Evolutionary conservation across 306 rosid genomes (phyloP).

Genomic region (cucumber (Cucumis sativus)): DNA sequence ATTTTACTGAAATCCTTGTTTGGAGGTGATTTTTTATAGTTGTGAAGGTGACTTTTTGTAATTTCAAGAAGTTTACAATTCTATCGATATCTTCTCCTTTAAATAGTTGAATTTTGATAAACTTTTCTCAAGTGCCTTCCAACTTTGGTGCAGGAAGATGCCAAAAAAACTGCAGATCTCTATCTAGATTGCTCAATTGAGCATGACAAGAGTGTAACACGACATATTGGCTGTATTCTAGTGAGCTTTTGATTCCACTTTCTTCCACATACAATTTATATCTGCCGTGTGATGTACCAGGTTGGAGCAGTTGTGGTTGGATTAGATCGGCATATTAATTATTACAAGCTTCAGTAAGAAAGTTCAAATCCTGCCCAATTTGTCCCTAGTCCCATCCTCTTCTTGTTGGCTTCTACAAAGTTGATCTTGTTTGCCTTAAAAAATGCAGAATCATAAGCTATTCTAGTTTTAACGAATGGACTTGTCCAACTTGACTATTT

Average conservation of each 20-base stretch:
- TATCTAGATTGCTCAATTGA: slow-evolving; percentile 45
- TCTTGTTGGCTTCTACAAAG: neutral
- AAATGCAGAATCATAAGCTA: neutral
- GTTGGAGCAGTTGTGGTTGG: slow-evolving; percentile 99
- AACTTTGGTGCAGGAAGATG: slow-evolving; percentile 59
- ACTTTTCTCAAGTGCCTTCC: neutral
- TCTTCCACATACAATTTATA: slow-evolving; percentile 11
- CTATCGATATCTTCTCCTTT: neutral
- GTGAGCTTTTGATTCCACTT: slow-evolving; percentile 11
- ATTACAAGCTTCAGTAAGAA: slow-evolving; percentile 95
- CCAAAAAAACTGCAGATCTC: slow-evolving; percentile 38
- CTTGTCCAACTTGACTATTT: neutral
- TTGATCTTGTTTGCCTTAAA: neutral
- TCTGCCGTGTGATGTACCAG: slow-evolving; percentile 32
- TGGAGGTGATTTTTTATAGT: neutral
- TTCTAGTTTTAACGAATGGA: neutral
- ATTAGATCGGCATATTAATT: slow-evolving; percentile 66
- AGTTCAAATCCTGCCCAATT: neutral
- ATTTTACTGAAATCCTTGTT: neutral
- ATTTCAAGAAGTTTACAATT: neutral
- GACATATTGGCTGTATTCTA: slow-evolving; percentile 21
- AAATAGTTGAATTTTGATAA: neutral
- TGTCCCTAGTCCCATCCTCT: neutral
- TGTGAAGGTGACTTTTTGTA: neutral
- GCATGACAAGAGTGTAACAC: slow-evolving; percentile 79